Percentiles rank a stretch among this genome's conserved stretches.
phyloP scores from a whole-genome alignment of 2,329 filamentous ascomycete species.

The Fusarium solani-melongenae region DNA sequence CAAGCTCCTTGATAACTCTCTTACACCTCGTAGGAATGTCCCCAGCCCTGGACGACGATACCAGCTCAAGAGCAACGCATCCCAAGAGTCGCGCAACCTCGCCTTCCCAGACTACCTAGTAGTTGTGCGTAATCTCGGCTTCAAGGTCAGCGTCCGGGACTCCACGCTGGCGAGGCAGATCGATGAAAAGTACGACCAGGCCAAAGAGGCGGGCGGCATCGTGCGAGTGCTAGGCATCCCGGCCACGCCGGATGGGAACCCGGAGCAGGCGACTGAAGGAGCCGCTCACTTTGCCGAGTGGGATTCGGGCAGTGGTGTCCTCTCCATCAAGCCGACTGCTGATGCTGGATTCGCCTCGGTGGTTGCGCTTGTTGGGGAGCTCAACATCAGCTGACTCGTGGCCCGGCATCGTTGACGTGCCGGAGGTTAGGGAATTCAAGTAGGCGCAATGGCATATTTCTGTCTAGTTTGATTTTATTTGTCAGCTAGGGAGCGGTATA shows the following conservation, averaged over 20 bases:
- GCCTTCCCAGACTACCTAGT: slow-evolving; percentile 33
- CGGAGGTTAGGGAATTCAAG: not conserved
- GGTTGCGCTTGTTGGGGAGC: slow-evolving; percentile 31
- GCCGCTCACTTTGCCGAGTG: slow-evolving; percentile 33
- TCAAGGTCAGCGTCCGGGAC: slow-evolving; percentile 24
- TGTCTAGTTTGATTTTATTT: not conserved
- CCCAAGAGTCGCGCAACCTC: slow-evolving; percentile 31
- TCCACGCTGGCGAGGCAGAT: not conserved
- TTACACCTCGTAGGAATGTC: slow-evolving; percentile 25
- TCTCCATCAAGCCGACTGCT: slow-evolving; percentile 18
- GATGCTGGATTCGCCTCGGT: slow-evolving; percentile 34
- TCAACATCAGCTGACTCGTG: slow-evolving; percentile 4
- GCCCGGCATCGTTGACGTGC: not conserved
- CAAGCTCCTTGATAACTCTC: not conserved
- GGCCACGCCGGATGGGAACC: slow-evolving; percentile 25
- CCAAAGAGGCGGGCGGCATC: slow-evolving; percentile 17
- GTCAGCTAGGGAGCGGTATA: not conserved
- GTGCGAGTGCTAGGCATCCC: slow-evolving; percentile 32
- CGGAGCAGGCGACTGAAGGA: slow-evolving; percentile 25
- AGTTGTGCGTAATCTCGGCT: slow-evolving; percentile 30
- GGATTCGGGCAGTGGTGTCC: slow-evolving; percentile 7
- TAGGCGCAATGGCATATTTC: not conserved
- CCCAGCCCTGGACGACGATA: slow-evolving; percentile 31
- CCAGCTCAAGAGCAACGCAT: slow-evolving; percentile 13
- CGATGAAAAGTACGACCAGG: slow-evolving; percentile 16